These are phyloP conservation scores for Colletotrichum simmondsii DNA, from an alignment of 2,329 filamentous ascomycete species.

Conservation along the genomic window DNA sequence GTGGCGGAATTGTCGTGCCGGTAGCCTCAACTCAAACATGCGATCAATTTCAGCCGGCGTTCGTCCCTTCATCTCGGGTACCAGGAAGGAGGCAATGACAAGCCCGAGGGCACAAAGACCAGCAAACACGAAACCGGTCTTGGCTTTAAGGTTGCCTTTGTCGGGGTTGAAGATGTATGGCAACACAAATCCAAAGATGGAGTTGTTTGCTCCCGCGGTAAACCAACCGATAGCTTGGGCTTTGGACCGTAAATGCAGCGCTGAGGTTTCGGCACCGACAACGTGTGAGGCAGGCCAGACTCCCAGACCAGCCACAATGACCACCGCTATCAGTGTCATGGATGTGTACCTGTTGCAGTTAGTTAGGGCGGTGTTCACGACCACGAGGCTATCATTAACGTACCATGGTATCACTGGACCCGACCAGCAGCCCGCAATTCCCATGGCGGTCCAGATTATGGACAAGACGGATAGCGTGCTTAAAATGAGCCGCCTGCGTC, in stretches of 20 bases:
- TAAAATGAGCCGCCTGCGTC: constrained; percentile 51
- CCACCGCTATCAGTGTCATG: constrained; percentile 55
- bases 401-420: constrained; percentile 52
- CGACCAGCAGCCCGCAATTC: constrained; percentile 57
- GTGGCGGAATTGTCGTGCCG: constrained; percentile 41
- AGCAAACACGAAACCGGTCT: constrained; percentile 53
- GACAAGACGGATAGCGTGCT: constrained; percentile 44
- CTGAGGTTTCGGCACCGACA: constrained; percentile 54
- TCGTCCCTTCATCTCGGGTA: constrained; percentile 65
- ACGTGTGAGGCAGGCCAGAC: constrained; percentile 56
- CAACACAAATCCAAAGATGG: constrained; percentile 56
- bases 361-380: not conserved
- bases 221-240: constrained; percentile 57
- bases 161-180: constrained; percentile 62
- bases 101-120: constrained; percentile 48
- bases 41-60: constrained; percentile 59
- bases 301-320: constrained; percentile 52
- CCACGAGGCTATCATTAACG: constrained; percentile 7
- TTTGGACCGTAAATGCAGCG: constrained; percentile 54
- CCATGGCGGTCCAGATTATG: constrained; percentile 56
- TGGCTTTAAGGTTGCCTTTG: constrained; percentile 49
- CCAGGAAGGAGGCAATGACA: constrained; percentile 51
- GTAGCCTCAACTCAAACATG: constrained; percentile 44
- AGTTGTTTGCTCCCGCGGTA: constrained; percentile 50
- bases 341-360: constrained; percentile 38